phyloP scores from a whole-genome alignment of 2,329 filamentous ascomycete genomes.

The Claviceps capensis region DNA sequence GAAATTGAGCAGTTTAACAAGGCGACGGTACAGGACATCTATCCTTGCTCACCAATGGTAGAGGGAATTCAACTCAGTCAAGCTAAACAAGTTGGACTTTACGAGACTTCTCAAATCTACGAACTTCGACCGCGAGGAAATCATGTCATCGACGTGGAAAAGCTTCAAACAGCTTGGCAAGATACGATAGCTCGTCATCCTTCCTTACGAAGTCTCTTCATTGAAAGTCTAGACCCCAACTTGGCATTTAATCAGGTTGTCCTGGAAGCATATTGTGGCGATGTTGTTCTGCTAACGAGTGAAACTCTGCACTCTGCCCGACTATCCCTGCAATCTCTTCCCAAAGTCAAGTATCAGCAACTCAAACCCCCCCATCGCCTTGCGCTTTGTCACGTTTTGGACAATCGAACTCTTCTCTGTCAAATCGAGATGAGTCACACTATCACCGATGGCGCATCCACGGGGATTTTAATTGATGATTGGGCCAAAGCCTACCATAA shows the following conservation, averaged over 20 bases:
- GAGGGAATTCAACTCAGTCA: constrained; percentile 24
- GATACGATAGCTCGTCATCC: constrained; percentile 5
- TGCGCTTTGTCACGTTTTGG: not conserved
- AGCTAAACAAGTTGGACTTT: constrained; percentile 5
- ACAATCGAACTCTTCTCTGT: constrained; percentile 9
- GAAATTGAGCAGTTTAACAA: constrained; percentile 7
- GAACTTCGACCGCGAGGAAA: constrained; percentile 3
- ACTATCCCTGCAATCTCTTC: not conserved
- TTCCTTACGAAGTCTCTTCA: constrained; percentile 6
- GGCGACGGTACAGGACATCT: constrained; percentile 19
- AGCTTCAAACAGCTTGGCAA: constrained; percentile 8
- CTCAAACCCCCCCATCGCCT: constrained; percentile 2
- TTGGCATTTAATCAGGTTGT: constrained; percentile 5
- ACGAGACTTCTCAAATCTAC: constrained; percentile 10
- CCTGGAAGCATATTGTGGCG: not conserved
- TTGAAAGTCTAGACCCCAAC: constrained; percentile 1
- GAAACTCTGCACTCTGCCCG: not conserved
- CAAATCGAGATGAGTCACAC: constrained; percentile 22
- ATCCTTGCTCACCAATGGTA: constrained; percentile 25
- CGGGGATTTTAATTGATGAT: constrained; percentile 7
- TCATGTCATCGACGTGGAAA: not conserved
- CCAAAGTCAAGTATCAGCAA: constrained; percentile 1
- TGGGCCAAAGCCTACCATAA: constrained; percentile 3
- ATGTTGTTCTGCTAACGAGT: not conserved
- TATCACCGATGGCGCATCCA: constrained; percentile 20